Percentiles rank a stretch among this genome's conserved stretches.
These are phyloP conservation scores for Hanseniaspora occidentalis DNA, from an alignment of 805 yeast species.

Conservation along the genomic window DNA sequence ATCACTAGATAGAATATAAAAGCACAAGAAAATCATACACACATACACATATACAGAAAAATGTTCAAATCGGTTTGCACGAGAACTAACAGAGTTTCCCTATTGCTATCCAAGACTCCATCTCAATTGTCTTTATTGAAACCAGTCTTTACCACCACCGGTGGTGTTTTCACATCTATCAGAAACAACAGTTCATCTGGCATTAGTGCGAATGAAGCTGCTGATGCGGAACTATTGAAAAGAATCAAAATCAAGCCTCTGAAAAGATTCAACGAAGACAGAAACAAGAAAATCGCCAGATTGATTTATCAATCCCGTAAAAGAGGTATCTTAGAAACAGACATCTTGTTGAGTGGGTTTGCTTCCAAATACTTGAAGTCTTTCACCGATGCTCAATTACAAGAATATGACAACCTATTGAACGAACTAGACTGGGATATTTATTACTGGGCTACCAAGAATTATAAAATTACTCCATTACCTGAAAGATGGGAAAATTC, in stretches of 20 bases:
- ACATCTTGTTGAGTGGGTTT: conserved; percentile 70
- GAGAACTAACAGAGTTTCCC: too few species aligned
- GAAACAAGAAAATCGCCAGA: conserved; percentile 73
- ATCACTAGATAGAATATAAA: too few species aligned
- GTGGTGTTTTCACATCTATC: too few species aligned
- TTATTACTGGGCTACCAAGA: conserved; percentile 92
- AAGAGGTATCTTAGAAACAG: conserved; percentile 91
- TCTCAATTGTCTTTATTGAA: too few species aligned
- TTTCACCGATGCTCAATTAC: conserved; percentile 53
- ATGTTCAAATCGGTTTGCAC: too few species aligned
- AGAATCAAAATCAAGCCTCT: conserved; percentile 68
- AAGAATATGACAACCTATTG: conserved; percentile 73
- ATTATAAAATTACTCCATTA: conserved; percentile 68
- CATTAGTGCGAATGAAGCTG: too few species aligned
- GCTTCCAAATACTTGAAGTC: conserved; percentile 58
- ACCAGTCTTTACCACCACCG: too few species aligned
- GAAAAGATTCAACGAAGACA: conserved; percentile 58
- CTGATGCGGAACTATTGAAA: conserved; percentile 28
- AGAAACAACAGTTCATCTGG: not conserved
- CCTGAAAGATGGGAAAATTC: conserved; percentile 79
- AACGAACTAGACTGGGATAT: conserved; percentile 99
- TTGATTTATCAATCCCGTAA: conserved; percentile 84
- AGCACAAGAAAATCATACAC: too few species aligned
- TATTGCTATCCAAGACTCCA: too few species aligned
- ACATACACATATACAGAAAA: too few species aligned